Conservation (phyloP, 2,329 filamentous ascomycete genomes). For the Microsporum canis region DNA sequence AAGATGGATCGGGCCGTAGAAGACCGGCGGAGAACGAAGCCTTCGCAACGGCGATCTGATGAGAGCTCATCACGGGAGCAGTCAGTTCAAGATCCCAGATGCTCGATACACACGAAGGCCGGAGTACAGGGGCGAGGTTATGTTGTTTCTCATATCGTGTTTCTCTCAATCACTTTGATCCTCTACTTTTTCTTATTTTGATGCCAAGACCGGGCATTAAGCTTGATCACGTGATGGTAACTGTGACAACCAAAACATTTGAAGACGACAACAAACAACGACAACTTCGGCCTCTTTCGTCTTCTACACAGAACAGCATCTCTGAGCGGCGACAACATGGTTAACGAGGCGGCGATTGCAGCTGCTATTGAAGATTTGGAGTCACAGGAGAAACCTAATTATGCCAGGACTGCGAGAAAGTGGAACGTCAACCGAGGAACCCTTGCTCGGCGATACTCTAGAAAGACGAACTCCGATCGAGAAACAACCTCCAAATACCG, state of each 20-base stretch:
- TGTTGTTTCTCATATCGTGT: not conserved
- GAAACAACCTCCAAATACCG: not conserved
- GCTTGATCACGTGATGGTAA: too few relatives aligned
- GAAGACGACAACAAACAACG: too few relatives aligned
- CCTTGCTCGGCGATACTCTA: not conserved
- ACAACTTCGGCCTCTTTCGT: too few relatives aligned
- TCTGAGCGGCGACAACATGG: not conserved
- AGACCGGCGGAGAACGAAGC: constrained; percentile 64
- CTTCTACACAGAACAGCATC: too few relatives aligned
- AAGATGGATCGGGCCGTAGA: constrained; percentile 60
- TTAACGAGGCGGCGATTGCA: constrained; percentile 3
- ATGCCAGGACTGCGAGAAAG: not conserved
- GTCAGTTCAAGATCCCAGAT: not conserved
- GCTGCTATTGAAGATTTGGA: constrained; percentile 7
- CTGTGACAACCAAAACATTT: too few relatives aligned
- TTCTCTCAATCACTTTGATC: not conserved
- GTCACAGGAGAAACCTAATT: constrained; percentile 6
- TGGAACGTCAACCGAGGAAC: not conserved
- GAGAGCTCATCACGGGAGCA: constrained; percentile 46
- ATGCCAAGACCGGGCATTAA: too few relatives aligned
- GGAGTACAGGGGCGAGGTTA: not conserved
- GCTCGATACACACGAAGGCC: not conserved
- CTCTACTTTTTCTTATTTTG: too few relatives aligned
- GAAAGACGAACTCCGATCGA: not conserved
- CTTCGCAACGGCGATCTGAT: constrained; percentile 65